Evolutionary conservation across 768 basidiomycete species (phyloP).

Genomic region (Pleurotus sapidus): DNA sequence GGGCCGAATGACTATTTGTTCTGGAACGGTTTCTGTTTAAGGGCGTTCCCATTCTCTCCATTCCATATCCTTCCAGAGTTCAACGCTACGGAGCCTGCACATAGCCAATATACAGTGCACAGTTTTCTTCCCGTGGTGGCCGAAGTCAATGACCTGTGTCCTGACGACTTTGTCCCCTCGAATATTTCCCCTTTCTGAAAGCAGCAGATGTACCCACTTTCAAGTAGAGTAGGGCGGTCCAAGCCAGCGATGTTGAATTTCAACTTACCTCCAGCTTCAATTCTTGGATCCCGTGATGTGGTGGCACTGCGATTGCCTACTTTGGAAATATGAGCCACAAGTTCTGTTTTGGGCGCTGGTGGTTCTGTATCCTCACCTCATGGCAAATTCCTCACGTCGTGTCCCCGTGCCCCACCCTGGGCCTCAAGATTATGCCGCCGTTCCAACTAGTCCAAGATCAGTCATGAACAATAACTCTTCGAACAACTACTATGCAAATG

Average conservation of each 20-base stretch:
- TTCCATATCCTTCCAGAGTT: too few relatives aligned
- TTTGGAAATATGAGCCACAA: neutral
- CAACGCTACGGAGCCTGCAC: too few relatives aligned
- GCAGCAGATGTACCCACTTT: too few relatives aligned
- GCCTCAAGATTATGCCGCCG: constrained; percentile 59
- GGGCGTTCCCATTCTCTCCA: too few relatives aligned
- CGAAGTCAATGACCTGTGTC: too few relatives aligned
- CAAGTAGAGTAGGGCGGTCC: too few relatives aligned
- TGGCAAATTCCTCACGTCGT: constrained; percentile 28
- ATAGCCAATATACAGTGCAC: too few relatives aligned
- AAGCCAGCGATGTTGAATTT: neutral
- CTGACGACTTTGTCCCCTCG: too few relatives aligned
- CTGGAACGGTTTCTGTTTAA: too few relatives aligned
- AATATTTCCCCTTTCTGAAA: too few relatives aligned
- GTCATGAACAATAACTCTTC: constrained; percentile 12
- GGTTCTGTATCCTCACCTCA: constrained; percentile 10
- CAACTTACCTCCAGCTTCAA: neutral
- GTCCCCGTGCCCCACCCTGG: constrained; percentile 39
- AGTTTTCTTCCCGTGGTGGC: too few relatives aligned
- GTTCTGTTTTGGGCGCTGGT: neutral
- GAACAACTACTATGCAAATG: constrained; percentile 19
- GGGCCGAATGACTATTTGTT: too few relatives aligned
- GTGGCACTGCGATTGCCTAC: neutral
- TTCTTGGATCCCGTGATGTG: neutral
- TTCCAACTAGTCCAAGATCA: constrained; percentile 59